Evolutionary conservation across 164 flowering plant species (phyloP).

Genomic region (Vitis rupestris): DNA sequence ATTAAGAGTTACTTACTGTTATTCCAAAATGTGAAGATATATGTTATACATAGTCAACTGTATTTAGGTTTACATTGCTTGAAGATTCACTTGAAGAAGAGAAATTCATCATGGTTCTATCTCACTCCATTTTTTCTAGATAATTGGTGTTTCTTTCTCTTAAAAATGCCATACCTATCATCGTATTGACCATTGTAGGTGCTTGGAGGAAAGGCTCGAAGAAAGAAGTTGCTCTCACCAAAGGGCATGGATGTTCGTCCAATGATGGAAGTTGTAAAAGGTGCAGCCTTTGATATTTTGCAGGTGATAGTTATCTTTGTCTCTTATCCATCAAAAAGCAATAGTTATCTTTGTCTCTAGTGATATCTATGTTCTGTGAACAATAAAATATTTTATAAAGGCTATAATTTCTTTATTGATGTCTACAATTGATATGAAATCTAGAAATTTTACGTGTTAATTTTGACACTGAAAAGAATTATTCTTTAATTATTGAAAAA

Average conservation of each 20-base stretch:
- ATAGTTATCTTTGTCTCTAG: background rate
- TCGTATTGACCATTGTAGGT: constrained; percentile 43
- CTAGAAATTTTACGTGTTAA: too few relatives aligned
- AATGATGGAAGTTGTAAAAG: constrained; percentile 99
- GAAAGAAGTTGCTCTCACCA: constrained; percentile 88
- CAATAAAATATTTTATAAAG: too few relatives aligned
- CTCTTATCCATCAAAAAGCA: background rate
- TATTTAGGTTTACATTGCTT: background rate
- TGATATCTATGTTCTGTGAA: background rate
- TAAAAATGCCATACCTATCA: background rate
- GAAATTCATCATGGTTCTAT: too few relatives aligned
- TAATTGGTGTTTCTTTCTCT: too few relatives aligned
- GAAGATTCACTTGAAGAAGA: background rate
- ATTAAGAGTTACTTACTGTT: background rate
- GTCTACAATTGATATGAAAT: background rate
- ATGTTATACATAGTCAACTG: background rate
- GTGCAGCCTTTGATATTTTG: constrained; percentile 85
- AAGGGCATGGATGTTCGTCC: constrained; percentile 97
- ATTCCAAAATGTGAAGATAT: background rate
- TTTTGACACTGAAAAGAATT: too few relatives aligned
- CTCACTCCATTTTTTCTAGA: too few relatives aligned
- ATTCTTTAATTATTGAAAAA: background rate
- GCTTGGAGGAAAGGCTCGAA: constrained; percentile 77
- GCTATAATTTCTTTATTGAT: background rate
- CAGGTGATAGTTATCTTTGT: constrained; percentile 45